phyloP scores from a whole-genome alignment of 306 rosid species.

The Carpinus viminea region DNA sequence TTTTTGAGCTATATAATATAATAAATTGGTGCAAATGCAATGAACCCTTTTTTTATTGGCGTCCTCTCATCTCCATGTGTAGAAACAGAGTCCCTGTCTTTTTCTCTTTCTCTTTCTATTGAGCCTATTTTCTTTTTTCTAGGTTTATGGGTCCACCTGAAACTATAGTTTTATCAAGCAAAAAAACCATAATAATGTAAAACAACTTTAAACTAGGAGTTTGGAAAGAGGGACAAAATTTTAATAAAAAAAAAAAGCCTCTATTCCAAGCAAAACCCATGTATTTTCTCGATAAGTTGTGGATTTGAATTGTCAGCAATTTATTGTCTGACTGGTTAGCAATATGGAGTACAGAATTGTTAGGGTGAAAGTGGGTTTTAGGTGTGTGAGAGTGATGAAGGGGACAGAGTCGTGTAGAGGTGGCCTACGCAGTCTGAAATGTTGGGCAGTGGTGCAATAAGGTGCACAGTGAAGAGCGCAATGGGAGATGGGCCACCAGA shows the following conservation, averaged over 20 bases:
- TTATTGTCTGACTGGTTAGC: too few species aligned
- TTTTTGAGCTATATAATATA: neutral
- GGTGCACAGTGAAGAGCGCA: slow-evolving; percentile 39
- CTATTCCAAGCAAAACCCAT: too few species aligned
- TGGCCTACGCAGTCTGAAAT: neutral
- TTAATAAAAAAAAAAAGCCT: too few species aligned
- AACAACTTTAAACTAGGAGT: neutral
- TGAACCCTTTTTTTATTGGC: slow-evolving; percentile 26
- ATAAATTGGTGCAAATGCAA: slow-evolving; percentile 23
- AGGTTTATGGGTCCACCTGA: neutral
- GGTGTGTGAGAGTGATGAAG: neutral
- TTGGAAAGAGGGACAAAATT: too few species aligned
- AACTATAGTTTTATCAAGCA: neutral
- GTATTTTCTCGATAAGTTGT: too few species aligned
- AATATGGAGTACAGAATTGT: too few species aligned
- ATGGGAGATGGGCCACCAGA: slow-evolving; percentile 35
- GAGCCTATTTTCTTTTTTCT: neutral
- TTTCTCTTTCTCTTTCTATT: neutral
- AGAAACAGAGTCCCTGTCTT: neutral
- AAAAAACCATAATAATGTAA: neutral
- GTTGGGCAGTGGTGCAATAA: slow-evolving; percentile 12
- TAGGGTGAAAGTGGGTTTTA: neutral
- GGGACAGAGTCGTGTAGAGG: neutral
- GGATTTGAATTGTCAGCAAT: too few species aligned
- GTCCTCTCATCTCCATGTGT: neutral